A percentile compares a stretch with the other conserved stretches of the same genome.
Evolutionary conservation across 2,329 filamentous ascomycete species (phyloP).

Genomic region (Ceratocystis colombiana): DNA sequence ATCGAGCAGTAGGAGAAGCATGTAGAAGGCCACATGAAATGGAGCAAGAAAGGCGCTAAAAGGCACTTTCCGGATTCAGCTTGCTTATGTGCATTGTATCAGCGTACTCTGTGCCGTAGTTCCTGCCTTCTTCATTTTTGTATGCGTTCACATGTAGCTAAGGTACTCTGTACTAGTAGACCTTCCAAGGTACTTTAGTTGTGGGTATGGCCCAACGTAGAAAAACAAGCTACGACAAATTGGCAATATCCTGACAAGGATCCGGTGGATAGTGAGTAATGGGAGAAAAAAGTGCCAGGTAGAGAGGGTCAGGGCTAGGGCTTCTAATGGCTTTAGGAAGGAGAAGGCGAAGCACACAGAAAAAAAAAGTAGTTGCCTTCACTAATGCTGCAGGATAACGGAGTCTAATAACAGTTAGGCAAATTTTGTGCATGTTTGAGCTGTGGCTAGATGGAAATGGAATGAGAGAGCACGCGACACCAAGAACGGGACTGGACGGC

Average conservation of each 20-base stretch:
- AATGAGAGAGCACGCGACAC: background rate
- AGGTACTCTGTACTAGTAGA: too few relatives aligned
- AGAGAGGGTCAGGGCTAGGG: slow-evolving; percentile 1
- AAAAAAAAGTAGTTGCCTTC: background rate
- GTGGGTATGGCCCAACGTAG: background rate
- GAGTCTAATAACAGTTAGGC: background rate
- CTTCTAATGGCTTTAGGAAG: background rate
- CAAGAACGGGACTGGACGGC: background rate
- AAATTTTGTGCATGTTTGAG: background rate
- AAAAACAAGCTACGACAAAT: background rate
- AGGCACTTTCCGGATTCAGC: background rate
- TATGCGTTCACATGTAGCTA: background rate
- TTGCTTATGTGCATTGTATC: background rate
- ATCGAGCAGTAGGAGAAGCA: background rate
- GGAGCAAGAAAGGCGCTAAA: background rate
- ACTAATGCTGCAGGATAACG: background rate
- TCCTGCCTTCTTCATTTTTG: background rate
- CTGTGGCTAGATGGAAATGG: background rate
- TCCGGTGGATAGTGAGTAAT: background rate
- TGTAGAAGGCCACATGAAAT: too few relatives aligned
- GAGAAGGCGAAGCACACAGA: background rate
- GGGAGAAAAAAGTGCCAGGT: background rate
- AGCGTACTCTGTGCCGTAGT: background rate
- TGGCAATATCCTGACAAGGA: background rate
- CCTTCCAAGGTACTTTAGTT: background rate